Percentiles rank a stretch among this genome's conserved stretches.
phyloP scores from a whole-genome alignment of 306 rosid species.

The Ormosia emarginata region DNA sequence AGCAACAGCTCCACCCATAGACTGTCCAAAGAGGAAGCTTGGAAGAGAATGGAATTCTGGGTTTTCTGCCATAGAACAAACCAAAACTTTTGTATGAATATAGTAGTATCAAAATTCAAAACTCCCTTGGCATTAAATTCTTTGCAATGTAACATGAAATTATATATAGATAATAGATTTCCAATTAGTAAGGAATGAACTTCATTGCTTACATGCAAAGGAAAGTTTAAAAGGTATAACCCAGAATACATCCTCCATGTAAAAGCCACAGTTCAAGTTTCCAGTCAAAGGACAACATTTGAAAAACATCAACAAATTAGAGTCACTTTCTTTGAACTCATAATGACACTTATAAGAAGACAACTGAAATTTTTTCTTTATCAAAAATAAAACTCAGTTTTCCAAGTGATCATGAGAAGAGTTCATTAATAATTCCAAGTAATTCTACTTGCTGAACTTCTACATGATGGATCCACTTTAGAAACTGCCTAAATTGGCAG shows the following conservation, averaged over 20 bases:
- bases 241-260: not conserved
- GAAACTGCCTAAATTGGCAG: not conserved
- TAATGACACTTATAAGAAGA: not conserved
- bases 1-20: slow-evolving; percentile 95
- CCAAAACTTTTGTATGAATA: slow-evolving; percentile 1
- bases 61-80: slow-evolving; percentile 50
- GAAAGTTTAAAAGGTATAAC: not conserved
- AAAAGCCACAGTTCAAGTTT: slow-evolving; percentile 9
- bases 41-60: slow-evolving; percentile 58
- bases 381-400: not conserved
- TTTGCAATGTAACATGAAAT: not conserved
- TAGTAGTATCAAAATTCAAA: not conserved
- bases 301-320: not conserved
- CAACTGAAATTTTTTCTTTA: not conserved
- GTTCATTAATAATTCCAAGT: not conserved
- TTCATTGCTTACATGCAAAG: not conserved
- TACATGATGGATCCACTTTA: not conserved
- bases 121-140: not conserved
- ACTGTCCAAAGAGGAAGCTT: slow-evolving; percentile 81
- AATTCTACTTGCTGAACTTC: not conserved
- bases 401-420: not conserved
- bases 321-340: not conserved
- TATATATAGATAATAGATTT: not conserved
- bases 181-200: not conserved
- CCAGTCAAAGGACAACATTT: not conserved